Percentiles rank a stretch among this genome's conserved stretches.
Evolutionary conservation across 2,329 filamentous ascomycete genomes (phyloP).

Genomic region (Arthrinium phaeospermum): DNA sequence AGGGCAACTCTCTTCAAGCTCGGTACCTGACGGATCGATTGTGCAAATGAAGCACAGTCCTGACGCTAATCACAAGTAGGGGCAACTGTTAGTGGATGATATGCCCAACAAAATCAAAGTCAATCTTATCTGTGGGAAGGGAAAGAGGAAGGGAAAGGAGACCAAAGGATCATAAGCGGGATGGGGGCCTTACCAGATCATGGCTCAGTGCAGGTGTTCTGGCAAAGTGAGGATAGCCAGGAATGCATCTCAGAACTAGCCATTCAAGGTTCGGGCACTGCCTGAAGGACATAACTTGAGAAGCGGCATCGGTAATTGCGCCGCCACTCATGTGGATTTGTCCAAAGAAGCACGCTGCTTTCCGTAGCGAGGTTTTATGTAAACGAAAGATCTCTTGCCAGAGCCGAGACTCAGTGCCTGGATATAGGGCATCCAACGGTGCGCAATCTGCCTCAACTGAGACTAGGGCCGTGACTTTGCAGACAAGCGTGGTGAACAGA

Average conservation of each 20-base stretch:
- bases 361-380: neutral
- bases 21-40: neutral
- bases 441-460: neutral
- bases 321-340: neutral
- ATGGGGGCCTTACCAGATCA: neutral
- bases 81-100: neutral
- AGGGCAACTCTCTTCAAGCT: neutral
- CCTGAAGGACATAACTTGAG: neutral
- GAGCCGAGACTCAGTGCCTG: neutral
- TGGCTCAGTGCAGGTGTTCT: too few relatives aligned
- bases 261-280: neutral
- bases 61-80: neutral
- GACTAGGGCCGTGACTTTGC: neutral
- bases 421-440: neutral
- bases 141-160: too few relatives aligned
- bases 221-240: neutral
- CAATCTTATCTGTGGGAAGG: neutral
- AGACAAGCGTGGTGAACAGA: neutral
- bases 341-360: neutral
- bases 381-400: neutral
- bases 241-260: neutral
- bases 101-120: too few relatives aligned
- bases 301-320: neutral
- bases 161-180: too few relatives aligned
- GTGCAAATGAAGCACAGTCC: neutral